A percentile compares a stretch with the other conserved stretches of the same genome.
Conservation (phyloP, 179 eudicot species). For the Actinidia arguta region DNA sequence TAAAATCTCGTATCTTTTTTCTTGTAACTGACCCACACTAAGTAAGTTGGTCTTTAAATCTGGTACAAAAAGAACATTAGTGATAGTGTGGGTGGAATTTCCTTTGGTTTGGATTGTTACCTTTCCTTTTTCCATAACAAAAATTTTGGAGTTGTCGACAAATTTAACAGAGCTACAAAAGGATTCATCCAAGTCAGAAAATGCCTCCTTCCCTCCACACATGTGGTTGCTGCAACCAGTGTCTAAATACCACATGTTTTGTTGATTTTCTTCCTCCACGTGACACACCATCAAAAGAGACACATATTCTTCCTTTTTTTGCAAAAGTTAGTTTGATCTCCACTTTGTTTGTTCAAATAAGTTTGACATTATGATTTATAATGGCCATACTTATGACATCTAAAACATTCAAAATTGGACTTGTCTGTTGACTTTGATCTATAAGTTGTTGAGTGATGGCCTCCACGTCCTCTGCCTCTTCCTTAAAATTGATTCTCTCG, state of each 20-base stretch:
- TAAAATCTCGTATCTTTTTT: not conserved
- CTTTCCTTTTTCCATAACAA: too few species aligned
- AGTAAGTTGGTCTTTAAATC: too few species aligned
- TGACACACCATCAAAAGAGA: not conserved
- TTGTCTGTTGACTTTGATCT: not conserved
- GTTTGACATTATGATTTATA: not conserved
- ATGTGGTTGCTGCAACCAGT: too few species aligned
- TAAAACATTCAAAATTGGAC: not conserved
- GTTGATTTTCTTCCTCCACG: not conserved
- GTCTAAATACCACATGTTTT: too few species aligned
- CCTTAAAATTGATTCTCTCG: too few species aligned
- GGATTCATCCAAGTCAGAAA: not conserved
- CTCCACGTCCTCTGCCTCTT: not conserved
- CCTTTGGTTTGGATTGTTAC: too few species aligned
- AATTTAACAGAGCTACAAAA: not conserved
- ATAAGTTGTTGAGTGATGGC: not conserved
- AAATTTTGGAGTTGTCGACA: not conserved
- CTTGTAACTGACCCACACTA: not conserved
- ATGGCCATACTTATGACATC: too few species aligned
- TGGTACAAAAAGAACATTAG: too few species aligned
- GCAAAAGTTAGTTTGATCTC: not conserved
- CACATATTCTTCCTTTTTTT: not conserved
- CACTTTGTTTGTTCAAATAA: slow-evolving; percentile 2
- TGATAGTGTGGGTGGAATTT: too few species aligned
- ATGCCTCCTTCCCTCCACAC: not conserved